These are phyloP conservation scores for Anastatica hierochuntica DNA, from an alignment of 345 rosid species.

Conservation along the genomic window DNA sequence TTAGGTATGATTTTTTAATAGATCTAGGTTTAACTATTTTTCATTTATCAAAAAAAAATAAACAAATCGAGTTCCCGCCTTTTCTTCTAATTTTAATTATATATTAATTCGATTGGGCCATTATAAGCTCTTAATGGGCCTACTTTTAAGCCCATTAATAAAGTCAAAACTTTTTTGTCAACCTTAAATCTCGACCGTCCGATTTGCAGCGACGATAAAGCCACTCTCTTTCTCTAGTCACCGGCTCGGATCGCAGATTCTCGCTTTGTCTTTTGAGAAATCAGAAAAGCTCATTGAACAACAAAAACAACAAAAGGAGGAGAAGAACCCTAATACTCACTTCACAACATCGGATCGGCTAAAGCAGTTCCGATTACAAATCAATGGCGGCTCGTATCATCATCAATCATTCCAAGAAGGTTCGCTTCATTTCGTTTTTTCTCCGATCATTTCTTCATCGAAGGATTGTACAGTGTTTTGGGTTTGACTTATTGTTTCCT, in stretches of 20 bases:
- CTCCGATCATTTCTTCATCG: constrained; percentile 4
- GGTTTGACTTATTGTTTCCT: background rate
- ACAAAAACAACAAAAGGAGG: too few relatives aligned
- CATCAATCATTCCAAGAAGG: constrained; percentile 61
- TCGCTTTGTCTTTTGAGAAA: constrained; percentile 13
- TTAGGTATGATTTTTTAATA: too few relatives aligned
- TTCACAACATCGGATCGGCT: too few relatives aligned
- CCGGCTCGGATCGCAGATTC: constrained; percentile 11
- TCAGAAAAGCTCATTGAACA: background rate
- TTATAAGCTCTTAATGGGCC: constrained; percentile 1
- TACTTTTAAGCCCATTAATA: background rate
- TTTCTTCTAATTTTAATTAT: too few relatives aligned
- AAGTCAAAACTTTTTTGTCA: background rate
- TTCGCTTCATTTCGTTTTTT: background rate
- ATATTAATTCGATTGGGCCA: too few relatives aligned
- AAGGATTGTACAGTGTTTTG: background rate
- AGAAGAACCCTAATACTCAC: too few relatives aligned
- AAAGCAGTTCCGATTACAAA: too few relatives aligned
- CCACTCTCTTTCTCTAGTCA: background rate
- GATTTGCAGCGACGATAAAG: background rate
- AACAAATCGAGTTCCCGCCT: too few relatives aligned
- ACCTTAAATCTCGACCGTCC: background rate
- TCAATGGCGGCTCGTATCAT: constrained; percentile 47
- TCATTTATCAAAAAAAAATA: too few relatives aligned
- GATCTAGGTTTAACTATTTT: too few relatives aligned